Conservation (phyloP, 345 rosid species). For the Isatis tinctoria region DNA sequence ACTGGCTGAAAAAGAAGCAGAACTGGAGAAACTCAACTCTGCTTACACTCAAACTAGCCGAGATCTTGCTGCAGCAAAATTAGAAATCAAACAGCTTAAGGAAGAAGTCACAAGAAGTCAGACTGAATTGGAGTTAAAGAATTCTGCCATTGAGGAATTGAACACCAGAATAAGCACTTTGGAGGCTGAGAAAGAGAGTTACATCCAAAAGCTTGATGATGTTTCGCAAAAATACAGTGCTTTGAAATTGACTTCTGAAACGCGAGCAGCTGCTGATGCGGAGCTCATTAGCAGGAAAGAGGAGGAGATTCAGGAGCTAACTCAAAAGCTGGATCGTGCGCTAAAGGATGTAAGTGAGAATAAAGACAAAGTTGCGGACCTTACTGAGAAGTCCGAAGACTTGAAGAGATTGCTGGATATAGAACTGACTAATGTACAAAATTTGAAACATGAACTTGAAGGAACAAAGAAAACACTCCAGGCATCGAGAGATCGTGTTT, state of each 20-base stretch:
- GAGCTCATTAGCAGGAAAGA: conserved; percentile 47
- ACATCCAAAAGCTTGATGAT: conserved; percentile 41
- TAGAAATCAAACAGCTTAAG: conserved; percentile 46
- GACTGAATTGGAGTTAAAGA: conserved; percentile 52
- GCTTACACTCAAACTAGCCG: conserved; percentile 41
- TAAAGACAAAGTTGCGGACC: conserved; percentile 37
- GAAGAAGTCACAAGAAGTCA: conserved; percentile 40
- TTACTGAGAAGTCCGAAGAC: conserved; percentile 59
- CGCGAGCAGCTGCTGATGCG: conserved; percentile 48
- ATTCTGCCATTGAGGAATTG: conserved; percentile 46
- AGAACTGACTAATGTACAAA: conserved; percentile 41
- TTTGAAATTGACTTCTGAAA: conserved; percentile 56
- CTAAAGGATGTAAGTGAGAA: conserved; percentile 35
- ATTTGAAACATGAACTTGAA: conserved; percentile 56
- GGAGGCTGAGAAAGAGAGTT: conserved; percentile 48
- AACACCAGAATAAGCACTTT: conserved; percentile 46
- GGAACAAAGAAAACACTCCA: conserved; percentile 43
- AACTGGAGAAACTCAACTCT: conserved; percentile 46
- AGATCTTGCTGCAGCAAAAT: conserved; percentile 47
- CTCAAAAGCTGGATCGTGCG: conserved; percentile 48
- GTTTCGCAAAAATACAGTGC: conserved; percentile 45
- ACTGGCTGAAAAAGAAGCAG: conserved; percentile 55
- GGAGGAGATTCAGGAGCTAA: conserved; percentile 46
- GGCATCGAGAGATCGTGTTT: conserved; percentile 48
- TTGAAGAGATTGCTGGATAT: conserved; percentile 45